A percentile compares a stretch with the other conserved stretches of the same genome.
Evolutionary conservation across 225 moss, liverwort and hornwort species (phyloP).

Genomic region (Bryum argenteum): DNA sequence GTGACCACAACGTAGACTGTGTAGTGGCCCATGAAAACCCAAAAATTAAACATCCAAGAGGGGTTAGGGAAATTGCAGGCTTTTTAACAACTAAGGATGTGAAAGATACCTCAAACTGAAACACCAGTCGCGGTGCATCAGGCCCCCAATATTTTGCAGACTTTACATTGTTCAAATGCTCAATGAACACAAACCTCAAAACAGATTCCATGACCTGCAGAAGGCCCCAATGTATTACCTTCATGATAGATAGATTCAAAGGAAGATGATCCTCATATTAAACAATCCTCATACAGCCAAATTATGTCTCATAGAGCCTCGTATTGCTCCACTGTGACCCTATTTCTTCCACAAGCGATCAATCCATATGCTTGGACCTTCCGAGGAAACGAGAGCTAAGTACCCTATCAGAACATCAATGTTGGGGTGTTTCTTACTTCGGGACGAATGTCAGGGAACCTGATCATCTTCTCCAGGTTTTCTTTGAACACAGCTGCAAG

Average conservation of each 20-base stretch:
- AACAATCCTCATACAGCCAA: no score
- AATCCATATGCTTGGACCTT: no score
- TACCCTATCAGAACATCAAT: no score
- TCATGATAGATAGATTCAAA: no score
- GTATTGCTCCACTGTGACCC: no score
- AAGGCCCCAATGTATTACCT: slow-evolving; percentile 14
- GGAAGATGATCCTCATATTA: no score
- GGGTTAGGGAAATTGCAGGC: slow-evolving; percentile 5
- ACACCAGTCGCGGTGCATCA: slow-evolving; percentile 74
- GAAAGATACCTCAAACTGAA: slow-evolving; percentile 77
- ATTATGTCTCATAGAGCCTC: no score
- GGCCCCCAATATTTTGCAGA: slow-evolving; percentile 77
- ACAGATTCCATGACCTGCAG: slow-evolving; percentile 83
- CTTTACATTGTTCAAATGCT: slow-evolving; percentile 74
- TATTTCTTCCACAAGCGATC: no score
- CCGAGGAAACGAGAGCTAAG: no score
- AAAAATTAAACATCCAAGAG: slow-evolving; percentile 9
- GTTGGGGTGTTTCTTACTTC: slow-evolving; percentile 43
- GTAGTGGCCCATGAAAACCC: slow-evolving; percentile 14
- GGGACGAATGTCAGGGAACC: slow-evolving; percentile 74
- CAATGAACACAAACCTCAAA: slow-evolving; percentile 76
- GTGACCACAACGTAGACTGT: slow-evolving; percentile 3
- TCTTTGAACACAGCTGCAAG: slow-evolving; percentile 76
- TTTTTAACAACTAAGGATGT: slow-evolving; percentile 6
- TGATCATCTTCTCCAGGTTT: slow-evolving; percentile 69